Conservation (phyloP, 345 rosid genomes). For the Zanthoxylum bungeanum region DNA sequence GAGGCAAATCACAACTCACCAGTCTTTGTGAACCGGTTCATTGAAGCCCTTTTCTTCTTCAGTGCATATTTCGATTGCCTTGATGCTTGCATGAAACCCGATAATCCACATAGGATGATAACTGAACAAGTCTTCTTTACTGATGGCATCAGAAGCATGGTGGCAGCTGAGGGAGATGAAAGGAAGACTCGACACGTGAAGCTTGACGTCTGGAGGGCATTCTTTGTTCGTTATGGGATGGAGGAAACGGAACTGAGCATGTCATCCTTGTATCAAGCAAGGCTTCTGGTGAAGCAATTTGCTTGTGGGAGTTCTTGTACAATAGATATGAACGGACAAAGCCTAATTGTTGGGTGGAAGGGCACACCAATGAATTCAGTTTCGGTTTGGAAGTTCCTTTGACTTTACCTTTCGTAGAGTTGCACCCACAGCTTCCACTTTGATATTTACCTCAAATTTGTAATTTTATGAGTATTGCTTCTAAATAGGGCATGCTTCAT, state of each 20-base stretch:
- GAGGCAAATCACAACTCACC: conserved; percentile 50
- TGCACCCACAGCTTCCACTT: not conserved
- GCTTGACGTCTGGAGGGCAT: conserved; percentile 47
- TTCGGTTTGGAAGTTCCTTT: conserved; percentile 45
- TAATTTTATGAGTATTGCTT: not conserved
- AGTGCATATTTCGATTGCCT: conserved; percentile 43
- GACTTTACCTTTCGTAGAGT: not conserved
- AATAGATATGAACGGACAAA: conserved; percentile 28
- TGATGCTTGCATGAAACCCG: conserved; percentile 27
- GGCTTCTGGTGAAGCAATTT: conserved; percentile 26
- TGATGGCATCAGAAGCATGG: conserved; percentile 29
- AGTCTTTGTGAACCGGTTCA: conserved; percentile 35
- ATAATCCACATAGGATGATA: conserved; percentile 22
- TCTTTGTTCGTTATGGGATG: conserved; percentile 36
- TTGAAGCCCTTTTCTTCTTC: conserved; percentile 38
- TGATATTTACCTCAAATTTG: not conserved
- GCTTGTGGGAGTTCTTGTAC: conserved; percentile 35
- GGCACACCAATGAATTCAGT: conserved; percentile 41
- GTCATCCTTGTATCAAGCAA: conserved; percentile 37
- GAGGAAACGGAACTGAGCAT: conserved; percentile 38
- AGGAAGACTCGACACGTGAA: conserved; percentile 36
- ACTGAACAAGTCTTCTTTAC: conserved; percentile 23
- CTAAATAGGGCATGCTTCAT: not conserved
- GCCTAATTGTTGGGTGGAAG: conserved; percentile 47
- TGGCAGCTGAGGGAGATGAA: conserved; percentile 43